Conservation (phyloP, 83 land plant genomes). For the Thuja plicata region DNA sequence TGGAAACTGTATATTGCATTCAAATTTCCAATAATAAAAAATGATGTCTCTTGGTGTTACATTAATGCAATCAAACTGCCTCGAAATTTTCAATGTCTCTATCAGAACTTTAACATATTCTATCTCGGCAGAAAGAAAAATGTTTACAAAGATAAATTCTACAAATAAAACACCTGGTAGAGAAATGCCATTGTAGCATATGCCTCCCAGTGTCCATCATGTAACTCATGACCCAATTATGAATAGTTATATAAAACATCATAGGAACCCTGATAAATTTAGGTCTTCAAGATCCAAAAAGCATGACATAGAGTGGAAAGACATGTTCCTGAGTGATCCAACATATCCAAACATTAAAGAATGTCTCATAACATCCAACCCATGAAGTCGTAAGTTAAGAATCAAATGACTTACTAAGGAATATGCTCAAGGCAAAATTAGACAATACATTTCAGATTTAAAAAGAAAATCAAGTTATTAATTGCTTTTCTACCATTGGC, state of each 20-base stretch:
- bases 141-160: background rate
- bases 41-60: background rate
- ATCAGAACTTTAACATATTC: background rate
- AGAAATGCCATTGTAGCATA: background rate
- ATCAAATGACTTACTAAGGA: background rate
- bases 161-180: background rate
- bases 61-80: background rate
- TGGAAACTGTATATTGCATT: background rate
- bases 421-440: background rate
- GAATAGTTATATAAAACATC: background rate
- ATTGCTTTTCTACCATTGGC: background rate
- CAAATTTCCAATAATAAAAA: background rate
- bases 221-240: background rate
- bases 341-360: background rate
- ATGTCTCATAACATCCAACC: background rate
- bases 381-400: background rate
- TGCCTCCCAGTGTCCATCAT: background rate
- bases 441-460: background rate
- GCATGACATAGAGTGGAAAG: background rate
- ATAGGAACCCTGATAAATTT: background rate
- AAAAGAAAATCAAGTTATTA: background rate
- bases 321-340: background rate
- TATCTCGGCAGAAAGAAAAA: background rate
- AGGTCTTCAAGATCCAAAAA: background rate
- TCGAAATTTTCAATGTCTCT: background rate